These are phyloP conservation scores for Penicillium soppii DNA, from an alignment of 495 filamentous ascomycete genomes.

Conservation along the genomic window DNA sequence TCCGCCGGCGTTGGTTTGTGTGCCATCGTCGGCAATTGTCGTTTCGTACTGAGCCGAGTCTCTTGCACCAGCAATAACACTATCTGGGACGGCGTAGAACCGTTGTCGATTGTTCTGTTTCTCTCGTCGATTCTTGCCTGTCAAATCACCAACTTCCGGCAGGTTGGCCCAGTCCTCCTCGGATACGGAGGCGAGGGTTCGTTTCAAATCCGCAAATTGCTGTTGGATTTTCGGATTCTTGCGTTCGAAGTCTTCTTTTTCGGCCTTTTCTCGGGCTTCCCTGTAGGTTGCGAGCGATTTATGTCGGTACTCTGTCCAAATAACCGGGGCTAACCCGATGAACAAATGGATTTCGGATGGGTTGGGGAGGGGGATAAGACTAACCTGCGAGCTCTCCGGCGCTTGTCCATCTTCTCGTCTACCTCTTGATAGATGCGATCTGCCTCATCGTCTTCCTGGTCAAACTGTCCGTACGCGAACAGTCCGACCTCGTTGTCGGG, in stretches of 20 bases:
- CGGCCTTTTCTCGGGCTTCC: constrained; percentile 91
- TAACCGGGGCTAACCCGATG: constrained; percentile 59
- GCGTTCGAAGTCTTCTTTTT: constrained; percentile 90
- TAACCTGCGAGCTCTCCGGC: constrained; percentile 87
- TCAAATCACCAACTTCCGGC: constrained; percentile 94
- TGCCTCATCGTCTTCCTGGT: constrained; percentile 95
- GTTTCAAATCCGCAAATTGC: constrained; percentile 94
- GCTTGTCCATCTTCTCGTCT: constrained; percentile 93
- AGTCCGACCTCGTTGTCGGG: constrained; percentile 96
- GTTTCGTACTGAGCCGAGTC: constrained; percentile 80
- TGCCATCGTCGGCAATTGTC: constrained; percentile 76
- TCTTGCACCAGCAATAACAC: constrained; percentile 84
- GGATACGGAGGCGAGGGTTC: constrained; percentile 80
- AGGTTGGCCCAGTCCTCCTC: constrained; percentile 97
- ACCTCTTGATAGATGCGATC: constrained; percentile 93
- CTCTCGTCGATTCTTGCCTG: constrained; percentile 82
- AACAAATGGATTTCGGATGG: constrained; percentile 58
- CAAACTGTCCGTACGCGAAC: constrained; percentile 90
- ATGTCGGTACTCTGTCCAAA: constrained; percentile 87
- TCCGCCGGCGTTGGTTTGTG: constrained; percentile 41
- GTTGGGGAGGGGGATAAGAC: constrained; percentile 44
- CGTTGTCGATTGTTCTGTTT: constrained; percentile 79
- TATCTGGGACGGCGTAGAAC: constrained; percentile 97
- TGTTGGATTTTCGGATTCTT: constrained; percentile 99
- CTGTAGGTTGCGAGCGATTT: constrained; percentile 64